Conservation (phyloP, 2,329 filamentous ascomycete genomes). For the Didymella arachidicola region DNA sequence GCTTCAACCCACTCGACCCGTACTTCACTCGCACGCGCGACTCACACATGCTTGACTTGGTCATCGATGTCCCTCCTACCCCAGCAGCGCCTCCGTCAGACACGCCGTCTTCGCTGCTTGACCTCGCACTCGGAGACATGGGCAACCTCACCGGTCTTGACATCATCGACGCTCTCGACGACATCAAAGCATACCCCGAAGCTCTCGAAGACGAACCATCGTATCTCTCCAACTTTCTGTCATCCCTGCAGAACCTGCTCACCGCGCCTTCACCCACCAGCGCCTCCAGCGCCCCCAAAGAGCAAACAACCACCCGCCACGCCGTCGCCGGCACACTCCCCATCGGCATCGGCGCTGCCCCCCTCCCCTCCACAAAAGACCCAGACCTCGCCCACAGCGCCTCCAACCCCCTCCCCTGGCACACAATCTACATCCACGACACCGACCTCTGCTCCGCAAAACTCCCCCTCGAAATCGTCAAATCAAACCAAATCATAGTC, state of each 20-base stretch:
- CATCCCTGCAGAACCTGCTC: constrained; percentile 48
- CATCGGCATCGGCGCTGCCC: constrained; percentile 70
- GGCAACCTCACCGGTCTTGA: constrained; percentile 37
- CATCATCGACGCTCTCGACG: constrained; percentile 30
- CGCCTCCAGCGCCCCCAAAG: constrained; percentile 15
- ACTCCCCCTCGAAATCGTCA: constrained; percentile 61
- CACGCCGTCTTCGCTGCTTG: constrained; percentile 33
- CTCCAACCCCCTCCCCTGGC: constrained; percentile 68
- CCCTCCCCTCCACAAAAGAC: constrained; percentile 67
- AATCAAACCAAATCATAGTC: constrained; percentile 77
- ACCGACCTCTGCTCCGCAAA: constrained; percentile 70
- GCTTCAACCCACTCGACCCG: constrained; percentile 79
- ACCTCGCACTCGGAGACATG: constrained; percentile 33
- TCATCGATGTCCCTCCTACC: constrained; percentile 63
- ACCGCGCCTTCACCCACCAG: constrained; percentile 33
- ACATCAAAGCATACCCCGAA: constrained; percentile 36
- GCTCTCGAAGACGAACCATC: constrained; percentile 37
- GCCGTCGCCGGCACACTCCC: constrained; percentile 61
- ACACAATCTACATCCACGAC: constrained; percentile 70
- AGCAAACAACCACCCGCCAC: constrained; percentile 32
- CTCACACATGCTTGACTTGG: constrained; percentile 73
- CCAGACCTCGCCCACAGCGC: constrained; percentile 44
- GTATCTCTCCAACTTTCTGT: constrained; percentile 46
- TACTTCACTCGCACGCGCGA: constrained; percentile 84
- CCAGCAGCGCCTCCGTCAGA: constrained; percentile 27